Base-by-base conservation (phyloP, 805 yeast genomes). In the Lipomyces sp. region DNA sequence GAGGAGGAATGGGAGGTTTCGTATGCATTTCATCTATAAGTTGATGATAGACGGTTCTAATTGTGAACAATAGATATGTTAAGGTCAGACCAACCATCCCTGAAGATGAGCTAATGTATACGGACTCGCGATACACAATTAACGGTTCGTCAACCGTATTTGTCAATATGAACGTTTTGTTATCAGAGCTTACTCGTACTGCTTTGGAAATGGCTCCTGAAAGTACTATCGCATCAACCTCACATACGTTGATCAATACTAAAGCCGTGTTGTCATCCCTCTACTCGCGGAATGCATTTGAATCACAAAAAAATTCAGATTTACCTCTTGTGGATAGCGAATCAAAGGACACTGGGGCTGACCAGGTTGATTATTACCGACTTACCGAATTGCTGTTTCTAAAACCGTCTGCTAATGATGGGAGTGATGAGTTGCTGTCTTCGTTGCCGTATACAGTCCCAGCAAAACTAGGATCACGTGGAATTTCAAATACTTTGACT, bases 1-100 rank as follows among this genome's bases (percentile, higher is more conserved):
- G 71, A 68, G 50, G 71, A 68, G n/a, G 66, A 60, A 18, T 68
- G 69, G 69, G 71, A 66, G n/a, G 45, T 64, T 4, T 45, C 66
- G 53, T 63, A 39, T 35, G 65, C 51, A 15, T 51, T 30, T 2
- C 34, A 4, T 62, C 18, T 6, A 8, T 15, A 10, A 42, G 29
- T 30, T 50, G 6, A 33, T 15, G 29, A n/a, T 24, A 24, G 6
- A 2, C 24, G 18, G 35, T 50, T 10, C 18, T 29, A 29, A 32
- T 59, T 18, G n/a, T 15, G 24, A 30, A 6, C 7, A 24, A 53
- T 51, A 62, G 65, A 13, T 57, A 62, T 42, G 67, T 63, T n/a
- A 57, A 66, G 45, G 30, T 64, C 15, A 64, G 70, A 11, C 71
- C 71, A 11, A 53, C 59, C 8, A 60, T 68, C 35, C 71, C 71